Evolutionary conservation across 2,329 filamentous ascomycete genomes (phyloP).

Genomic region (Microthyrium microscopicum): DNA sequence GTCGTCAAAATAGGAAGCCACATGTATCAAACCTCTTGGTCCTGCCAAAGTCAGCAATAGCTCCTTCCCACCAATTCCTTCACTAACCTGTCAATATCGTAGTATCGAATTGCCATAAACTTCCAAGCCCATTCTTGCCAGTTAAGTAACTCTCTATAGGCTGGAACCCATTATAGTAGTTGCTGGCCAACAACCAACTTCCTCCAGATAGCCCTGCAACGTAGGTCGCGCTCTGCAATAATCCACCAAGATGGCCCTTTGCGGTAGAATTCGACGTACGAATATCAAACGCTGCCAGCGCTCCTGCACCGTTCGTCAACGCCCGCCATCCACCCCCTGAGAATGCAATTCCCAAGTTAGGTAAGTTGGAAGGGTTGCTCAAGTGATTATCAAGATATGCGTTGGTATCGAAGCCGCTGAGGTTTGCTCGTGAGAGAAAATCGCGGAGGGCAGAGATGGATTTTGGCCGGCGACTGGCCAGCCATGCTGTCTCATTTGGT

Average conservation of each 20-base stretch:
- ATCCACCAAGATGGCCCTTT: conserved; percentile 56
- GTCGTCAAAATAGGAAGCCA: conserved; percentile 45
- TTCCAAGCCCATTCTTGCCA: conserved; percentile 20
- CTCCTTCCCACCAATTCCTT: background rate
- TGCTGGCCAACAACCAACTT: conserved; percentile 68
- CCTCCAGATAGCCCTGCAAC: conserved; percentile 67
- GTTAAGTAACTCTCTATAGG: conserved; percentile 42
- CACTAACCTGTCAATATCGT: conserved; percentile 38
- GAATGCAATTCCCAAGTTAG: conserved; percentile 59
- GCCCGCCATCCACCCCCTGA: conserved; percentile 79
- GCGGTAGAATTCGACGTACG: conserved; percentile 46
- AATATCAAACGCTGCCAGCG: conserved; percentile 61
- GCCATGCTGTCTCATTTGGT: conserved; percentile 55
- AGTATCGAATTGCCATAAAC: conserved; percentile 46
- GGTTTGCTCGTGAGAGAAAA: conserved; percentile 54
- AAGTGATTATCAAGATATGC: conserved; percentile 48
- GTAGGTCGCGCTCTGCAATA: conserved; percentile 70
- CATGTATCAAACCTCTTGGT: conserved; percentile 35
- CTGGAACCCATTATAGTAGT: conserved; percentile 65
- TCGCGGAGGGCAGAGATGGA: conserved; percentile 61
- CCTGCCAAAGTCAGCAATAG: conserved; percentile 14
- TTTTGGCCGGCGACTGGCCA: conserved; percentile 51
- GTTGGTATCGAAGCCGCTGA: conserved; percentile 61
- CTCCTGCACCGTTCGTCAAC: conserved; percentile 69
- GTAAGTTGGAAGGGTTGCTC: conserved; percentile 39